Conservation (phyloP, 2,329 filamentous ascomycete genomes). For the Onygena corvina region DNA sequence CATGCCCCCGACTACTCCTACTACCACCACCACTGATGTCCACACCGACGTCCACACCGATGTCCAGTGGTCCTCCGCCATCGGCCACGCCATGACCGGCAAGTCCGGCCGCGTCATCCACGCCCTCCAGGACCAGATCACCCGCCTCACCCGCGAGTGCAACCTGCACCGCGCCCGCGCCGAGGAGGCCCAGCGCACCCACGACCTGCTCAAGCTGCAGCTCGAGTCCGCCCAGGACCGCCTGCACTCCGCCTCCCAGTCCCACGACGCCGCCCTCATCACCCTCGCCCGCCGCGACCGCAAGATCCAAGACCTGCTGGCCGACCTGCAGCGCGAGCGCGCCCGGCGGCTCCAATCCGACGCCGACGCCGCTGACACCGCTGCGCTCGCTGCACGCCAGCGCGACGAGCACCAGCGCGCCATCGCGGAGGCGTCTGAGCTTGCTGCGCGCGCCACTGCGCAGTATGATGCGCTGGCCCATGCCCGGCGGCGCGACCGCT, state of each 20-base stretch:
- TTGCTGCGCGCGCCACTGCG: constrained; percentile 28
- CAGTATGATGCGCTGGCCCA: constrained; percentile 36
- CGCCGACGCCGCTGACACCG: constrained; percentile 26
- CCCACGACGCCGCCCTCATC: constrained; percentile 36
- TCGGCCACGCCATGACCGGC: constrained; percentile 39
- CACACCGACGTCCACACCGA: constrained; percentile 18
- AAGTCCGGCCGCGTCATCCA: constrained; percentile 42
- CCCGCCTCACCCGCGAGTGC: constrained; percentile 37
- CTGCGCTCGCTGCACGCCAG: constrained; percentile 30
- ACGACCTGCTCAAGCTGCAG: constrained; percentile 36
- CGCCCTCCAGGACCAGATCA: constrained; percentile 40
- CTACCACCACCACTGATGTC: neutral
- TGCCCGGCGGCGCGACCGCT: constrained; percentile 31
- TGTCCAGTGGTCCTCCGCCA: constrained; percentile 41
- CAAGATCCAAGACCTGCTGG: constrained; percentile 36
- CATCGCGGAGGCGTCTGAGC: constrained; percentile 29
- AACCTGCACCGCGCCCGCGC: constrained; percentile 34
- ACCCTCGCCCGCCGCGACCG: constrained; percentile 38
- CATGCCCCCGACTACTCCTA: neutral
- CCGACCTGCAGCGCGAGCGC: constrained; percentile 33
- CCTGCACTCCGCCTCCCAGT: constrained; percentile 34
- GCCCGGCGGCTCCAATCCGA: constrained; percentile 32
- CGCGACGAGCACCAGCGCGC: constrained; percentile 32
- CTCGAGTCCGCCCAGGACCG: constrained; percentile 36
- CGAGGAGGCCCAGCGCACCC: constrained; percentile 37